Evolutionary conservation across 1,284 basidiomycete species (phyloP), one percentile per base, ranked within the genome.

Genomic region (Heterobasidion occidentale): DNA sequence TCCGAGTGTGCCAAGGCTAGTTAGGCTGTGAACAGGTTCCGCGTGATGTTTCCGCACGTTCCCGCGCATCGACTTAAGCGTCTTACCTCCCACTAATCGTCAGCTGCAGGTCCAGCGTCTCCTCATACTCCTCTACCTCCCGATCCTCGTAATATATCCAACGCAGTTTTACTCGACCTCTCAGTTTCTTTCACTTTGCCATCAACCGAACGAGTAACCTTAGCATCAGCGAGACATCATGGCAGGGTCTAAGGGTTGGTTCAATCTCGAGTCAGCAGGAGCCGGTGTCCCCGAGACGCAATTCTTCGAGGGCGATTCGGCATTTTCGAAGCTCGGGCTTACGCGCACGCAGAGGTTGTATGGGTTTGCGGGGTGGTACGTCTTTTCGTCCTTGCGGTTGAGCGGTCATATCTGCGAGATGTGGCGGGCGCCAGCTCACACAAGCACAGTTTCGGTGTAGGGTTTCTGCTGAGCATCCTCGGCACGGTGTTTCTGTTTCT

Each of bases 301-400:
- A 60, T 86, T 88, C 73, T 90, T 89, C 62, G 88, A 90, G 68
- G 88, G 86, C 15, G 90, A 93, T 66, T 87, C 90, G 14, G 90
- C 92, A 9, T 95, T 93, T 77, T 81, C 78, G 53, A 84, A 83
- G 60, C 76, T 94, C 11, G 84, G 84, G 0, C 74, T 96, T 58
- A 88, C 92, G 9, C 78, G 84, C 62, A 90, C 77, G 44, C 88
- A 92, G 63, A 74, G 93, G 50, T 70, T 96, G 55, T 93, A 92
- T 70, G 92, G 92, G 1, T 95, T 95, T 63, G 72, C 78, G 52
- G 86, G 77, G 53, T 94, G 89, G 92, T 94, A 62, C 70, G 85
- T 73, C n/a, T 48, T 14, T 27, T 57, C 46, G 19, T 38, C 42
- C 33, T 34, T 45, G 42, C 2, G 42, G 14, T 17, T 45, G 42